A percentile compares a stretch with the other conserved stretches of the same genome.
Conservation (phyloP, 305 asterid species). For the Rubia peregrina region DNA sequence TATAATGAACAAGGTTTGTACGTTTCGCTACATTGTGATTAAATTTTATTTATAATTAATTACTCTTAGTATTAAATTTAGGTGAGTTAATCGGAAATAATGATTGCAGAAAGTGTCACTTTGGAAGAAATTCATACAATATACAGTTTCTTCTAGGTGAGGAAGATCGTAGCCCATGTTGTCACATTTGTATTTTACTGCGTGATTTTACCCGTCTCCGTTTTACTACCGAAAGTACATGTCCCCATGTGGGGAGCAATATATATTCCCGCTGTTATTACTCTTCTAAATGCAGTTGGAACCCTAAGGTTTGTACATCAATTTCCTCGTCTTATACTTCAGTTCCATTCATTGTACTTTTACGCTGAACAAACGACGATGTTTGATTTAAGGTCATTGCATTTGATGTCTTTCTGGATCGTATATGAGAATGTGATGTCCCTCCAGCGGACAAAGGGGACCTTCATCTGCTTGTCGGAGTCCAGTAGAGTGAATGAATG, state of each 20-base stretch:
- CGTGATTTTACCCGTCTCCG: slow-evolving; percentile 64
- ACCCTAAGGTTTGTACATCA: slow-evolving; percentile 23
- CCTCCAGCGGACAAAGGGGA: slow-evolving; percentile 74
- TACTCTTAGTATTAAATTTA: not conserved
- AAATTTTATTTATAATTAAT: not conserved
- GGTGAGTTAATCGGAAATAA: not conserved
- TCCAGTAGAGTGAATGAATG: slow-evolving; percentile 78
- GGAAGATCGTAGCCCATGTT: slow-evolving; percentile 78
- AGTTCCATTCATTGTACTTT: not conserved
- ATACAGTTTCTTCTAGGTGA: slow-evolving; percentile 79
- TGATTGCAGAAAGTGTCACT: slow-evolving; percentile 59
- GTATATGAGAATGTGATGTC: slow-evolving; percentile 89
- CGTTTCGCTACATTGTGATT: not conserved
- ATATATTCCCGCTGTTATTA: slow-evolving; percentile 66
- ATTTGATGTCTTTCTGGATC: slow-evolving; percentile 73
- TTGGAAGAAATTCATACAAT: slow-evolving; percentile 83
- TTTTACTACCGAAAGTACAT: slow-evolving; percentile 67
- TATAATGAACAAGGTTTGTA: slow-evolving; percentile 51
- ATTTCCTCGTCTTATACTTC: not conserved
- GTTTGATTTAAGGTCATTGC: slow-evolving; percentile 44
- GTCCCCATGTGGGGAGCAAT: slow-evolving; percentile 88
- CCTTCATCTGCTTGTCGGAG: slow-evolving; percentile 70
- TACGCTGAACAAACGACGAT: not conserved
- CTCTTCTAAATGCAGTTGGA: slow-evolving; percentile 70
- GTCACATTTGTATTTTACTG: slow-evolving; percentile 73